phyloP scores from a whole-genome alignment of 306 rosid genomes.

The Glycine soja region DNA sequence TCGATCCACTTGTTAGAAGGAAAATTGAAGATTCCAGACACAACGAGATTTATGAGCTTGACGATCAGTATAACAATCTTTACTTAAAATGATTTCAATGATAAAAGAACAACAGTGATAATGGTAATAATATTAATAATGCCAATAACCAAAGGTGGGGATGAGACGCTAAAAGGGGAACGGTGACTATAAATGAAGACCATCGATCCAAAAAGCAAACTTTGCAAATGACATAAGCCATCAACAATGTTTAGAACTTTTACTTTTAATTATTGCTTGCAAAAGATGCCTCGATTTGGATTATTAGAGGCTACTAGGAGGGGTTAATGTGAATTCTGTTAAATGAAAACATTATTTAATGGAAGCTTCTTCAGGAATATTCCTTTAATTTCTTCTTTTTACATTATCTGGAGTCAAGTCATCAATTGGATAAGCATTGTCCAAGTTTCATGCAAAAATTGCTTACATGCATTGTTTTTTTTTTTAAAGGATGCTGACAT shows the following conservation, averaged over 20 bases:
- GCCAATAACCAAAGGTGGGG: constrained; percentile 23
- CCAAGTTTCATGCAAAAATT: background rate
- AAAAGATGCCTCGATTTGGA: constrained; percentile 10
- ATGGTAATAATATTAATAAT: constrained; percentile 1
- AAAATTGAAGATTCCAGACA: constrained; percentile 40
- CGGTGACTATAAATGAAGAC: constrained; percentile 4
- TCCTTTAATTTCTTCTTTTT: constrained; percentile 41
- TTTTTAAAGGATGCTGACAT: too few relatives aligned
- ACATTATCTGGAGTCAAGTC: background rate
- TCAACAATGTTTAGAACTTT: background rate
- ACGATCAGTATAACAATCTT: background rate
- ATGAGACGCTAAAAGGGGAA: background rate
- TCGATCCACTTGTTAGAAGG: constrained; percentile 42
- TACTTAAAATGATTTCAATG: background rate
- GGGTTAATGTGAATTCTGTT: background rate
- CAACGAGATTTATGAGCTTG: constrained; percentile 10
- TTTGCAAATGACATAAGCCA: constrained; percentile 13
- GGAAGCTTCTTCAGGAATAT: constrained; percentile 53
- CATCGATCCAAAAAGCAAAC: background rate
- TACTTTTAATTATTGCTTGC: constrained; percentile 24
- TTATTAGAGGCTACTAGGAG: background rate
- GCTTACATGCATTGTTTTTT: constrained; percentile 22
- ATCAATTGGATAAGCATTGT: background rate
- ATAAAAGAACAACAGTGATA: background rate
- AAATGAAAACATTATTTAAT: constrained; percentile 23